Base-by-base conservation (phyloP, 345 rosid species). In the Acer yangbiense region DNA sequence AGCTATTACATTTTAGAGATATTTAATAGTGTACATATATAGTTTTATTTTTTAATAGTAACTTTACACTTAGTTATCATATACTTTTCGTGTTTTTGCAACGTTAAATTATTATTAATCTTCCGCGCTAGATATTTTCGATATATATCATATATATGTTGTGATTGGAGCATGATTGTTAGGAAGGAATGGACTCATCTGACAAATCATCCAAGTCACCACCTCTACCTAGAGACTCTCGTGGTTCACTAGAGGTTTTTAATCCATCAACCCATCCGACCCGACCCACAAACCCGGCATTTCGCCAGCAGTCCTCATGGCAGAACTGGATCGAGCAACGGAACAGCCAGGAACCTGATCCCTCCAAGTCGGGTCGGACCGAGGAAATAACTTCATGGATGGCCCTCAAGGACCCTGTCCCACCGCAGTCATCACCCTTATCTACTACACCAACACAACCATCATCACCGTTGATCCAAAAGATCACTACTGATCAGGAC, bases 181-280 rank as follows among this genome's bases (percentile, higher is more conserved):
- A 14, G 62, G 77, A 68, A 81, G 83, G 9, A 62, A 89, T 92
- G 95, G 90, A 88, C 13, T 81, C 83, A 58, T 62, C 85, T 3
- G 90, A 84, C 39, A 82, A 86, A 79, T 75, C 93, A 67, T 65
- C 91, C 43, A 83, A 77, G n/a, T 25, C 41, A 1, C 81, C 88
- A 46, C 83, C 89, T 16, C 65, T 91, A 17, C 84, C 90, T 0
- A 87, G 96, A 83, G 94, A 90, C 81, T 43, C 86, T 14, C 93
- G 99, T 62, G 98, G 91, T 54, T 95, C 99, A 18, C 94, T 95
- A 3, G 99, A 95, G 68, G 93, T 93, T 18, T 95, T 95, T 79
- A 92, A 92, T 72, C 96, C 98, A 2, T 83, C 97, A 9, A 76
- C 85, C 60, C 69, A 35, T 75, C 80, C 89, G 2, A 77, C 87